Base-by-base conservation (phyloP, 176 grass and related monocot species). In the Cenchrus americanus region DNA sequence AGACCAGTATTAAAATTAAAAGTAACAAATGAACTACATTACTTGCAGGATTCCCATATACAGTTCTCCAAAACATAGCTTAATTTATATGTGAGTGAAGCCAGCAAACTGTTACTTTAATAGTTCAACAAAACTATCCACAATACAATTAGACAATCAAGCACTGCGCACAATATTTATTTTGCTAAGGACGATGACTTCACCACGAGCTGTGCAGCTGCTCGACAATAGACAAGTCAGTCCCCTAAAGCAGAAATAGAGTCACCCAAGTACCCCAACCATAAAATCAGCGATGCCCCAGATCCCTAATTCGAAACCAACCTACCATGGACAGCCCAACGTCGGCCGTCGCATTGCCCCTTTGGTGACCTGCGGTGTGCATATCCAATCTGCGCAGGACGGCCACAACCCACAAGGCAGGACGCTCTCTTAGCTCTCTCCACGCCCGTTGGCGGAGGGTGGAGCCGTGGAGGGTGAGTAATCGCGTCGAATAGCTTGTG, bases 401-500 rank as follows among this genome's bases (percentile, higher is more conserved):
- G 27, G 34, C 34, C 34, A 37, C 34, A 37, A 2, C 10, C 9
- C 49, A 37, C 15, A 12, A 14, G 3, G 70, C 2, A 3, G 24
- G 23, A 14, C 48, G 6, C 34, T 3, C 8, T 53, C 26, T 27
- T 55, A 54, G 8, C 71, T 15, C 15, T 55, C 15, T 30, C 57
- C 57, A 23, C 11, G 67, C 34, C 34, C 34, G 34, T 3, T 37
- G 34, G 34, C 34, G 34, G 34, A 37, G 34, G 34, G 34, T 37
- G 3, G 23, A 11, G 9, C 43, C 7, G 43, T 44, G 43, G 43
- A 44, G 3, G 48, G 8, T 66, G 75, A 23, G 67, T 58, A 24
- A 48, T 79, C 48, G 12, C 46, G 13, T 64, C 74, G 47, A 88
- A 65, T 73, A 78, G 47, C 0, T 24, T 11, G 66, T 24, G 34